A percentile compares a stretch with the other conserved stretches of the same genome.
Evolutionary conservation across 345 rosid species (phyloP).

Genomic region (Arabidopsis suecica): DNA sequence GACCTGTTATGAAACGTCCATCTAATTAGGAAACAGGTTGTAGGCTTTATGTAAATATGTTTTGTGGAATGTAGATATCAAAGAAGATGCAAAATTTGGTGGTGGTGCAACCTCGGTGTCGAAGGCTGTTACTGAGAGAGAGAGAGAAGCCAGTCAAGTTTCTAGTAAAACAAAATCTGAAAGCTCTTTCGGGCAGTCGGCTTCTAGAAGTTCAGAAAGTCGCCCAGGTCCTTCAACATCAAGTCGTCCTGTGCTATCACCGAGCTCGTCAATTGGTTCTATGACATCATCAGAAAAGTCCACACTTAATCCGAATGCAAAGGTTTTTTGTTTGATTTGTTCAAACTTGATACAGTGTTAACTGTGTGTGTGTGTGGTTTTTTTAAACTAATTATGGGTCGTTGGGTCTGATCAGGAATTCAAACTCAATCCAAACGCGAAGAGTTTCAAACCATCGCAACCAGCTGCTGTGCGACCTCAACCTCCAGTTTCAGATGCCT

Average conservation of each 20-base stretch:
- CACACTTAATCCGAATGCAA: constrained; percentile 77
- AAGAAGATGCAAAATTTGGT: constrained; percentile 49
- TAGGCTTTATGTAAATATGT: constrained; percentile 12
- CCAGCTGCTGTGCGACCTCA: constrained; percentile 59
- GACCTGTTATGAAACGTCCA: constrained; percentile 12
- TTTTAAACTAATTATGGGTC: background rate
- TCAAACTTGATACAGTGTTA: constrained; percentile 27
- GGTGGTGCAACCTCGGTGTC: constrained; percentile 47
- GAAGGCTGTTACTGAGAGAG: constrained; percentile 56
- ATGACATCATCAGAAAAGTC: constrained; percentile 73
- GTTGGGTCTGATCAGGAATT: constrained; percentile 70
- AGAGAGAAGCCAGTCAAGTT: constrained; percentile 48
- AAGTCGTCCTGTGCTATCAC: constrained; percentile 65
- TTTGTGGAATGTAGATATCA: constrained; percentile 42
- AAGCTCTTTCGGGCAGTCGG: constrained; percentile 57
- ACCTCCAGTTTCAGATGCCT: constrained; percentile 66
- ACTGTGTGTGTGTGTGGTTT: constrained; percentile 10
- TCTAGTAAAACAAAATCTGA: constrained; percentile 51
- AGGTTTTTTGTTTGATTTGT: constrained; percentile 55
- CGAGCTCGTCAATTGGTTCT: constrained; percentile 85
- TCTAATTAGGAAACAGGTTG: constrained; percentile 9
- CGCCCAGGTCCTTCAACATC: constrained; percentile 50
- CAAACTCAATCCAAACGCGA: constrained; percentile 90
- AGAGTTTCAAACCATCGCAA: constrained; percentile 79
- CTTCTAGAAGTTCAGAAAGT: constrained; percentile 65